Conservation (phyloP, 2,329 filamentous ascomycete genomes). For the Cytospora schulzeri region DNA sequence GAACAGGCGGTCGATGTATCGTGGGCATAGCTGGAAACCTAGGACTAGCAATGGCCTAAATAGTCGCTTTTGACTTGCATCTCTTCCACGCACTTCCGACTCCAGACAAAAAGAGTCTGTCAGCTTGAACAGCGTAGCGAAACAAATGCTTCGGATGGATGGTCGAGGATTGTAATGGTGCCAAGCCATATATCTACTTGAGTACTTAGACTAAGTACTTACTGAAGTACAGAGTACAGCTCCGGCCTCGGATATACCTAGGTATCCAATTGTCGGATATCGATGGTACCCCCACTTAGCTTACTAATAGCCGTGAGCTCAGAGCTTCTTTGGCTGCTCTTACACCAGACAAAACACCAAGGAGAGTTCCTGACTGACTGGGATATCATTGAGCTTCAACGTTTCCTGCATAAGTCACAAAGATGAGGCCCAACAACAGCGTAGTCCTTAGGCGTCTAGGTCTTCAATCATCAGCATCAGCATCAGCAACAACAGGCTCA, state of each 20-base stretch:
- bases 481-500: neutral
- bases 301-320: neutral
- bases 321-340: neutral
- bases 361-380: neutral
- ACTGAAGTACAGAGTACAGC: neutral
- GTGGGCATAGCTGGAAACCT: too few relatives aligned
- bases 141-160: too few relatives aligned
- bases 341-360: neutral
- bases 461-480: neutral
- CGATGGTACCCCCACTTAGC: neutral
- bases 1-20: too few relatives aligned
- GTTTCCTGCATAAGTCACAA: neutral
- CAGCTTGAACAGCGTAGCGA: too few relatives aligned
- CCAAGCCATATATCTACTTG: neutral
- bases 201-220: too few relatives aligned
- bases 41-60: too few relatives aligned
- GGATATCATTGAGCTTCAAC: neutral
- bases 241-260: neutral
- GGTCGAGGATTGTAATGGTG: neutral
- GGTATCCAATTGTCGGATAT: too few relatives aligned
- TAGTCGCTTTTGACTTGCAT: too few relatives aligned
- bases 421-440: neutral
- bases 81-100: too few relatives aligned
- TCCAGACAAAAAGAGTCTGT: too few relatives aligned
- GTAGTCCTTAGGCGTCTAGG: constrained; percentile 1